These are phyloP conservation scores for Boletus vinaceobasis DNA, from an alignment of 768 basidiomycete genomes.

Conservation along the genomic window DNA sequence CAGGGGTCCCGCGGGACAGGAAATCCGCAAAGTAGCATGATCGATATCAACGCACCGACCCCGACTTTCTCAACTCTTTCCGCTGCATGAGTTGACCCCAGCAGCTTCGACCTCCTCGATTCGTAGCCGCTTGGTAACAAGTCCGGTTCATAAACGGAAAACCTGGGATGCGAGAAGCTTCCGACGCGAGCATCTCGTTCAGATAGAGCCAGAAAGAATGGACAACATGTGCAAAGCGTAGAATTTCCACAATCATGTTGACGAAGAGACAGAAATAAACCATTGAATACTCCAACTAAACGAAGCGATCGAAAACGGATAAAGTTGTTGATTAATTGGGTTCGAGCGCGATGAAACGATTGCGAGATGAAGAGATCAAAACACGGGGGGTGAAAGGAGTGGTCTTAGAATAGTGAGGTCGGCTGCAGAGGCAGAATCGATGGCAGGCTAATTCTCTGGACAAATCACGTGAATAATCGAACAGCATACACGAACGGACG, in stretches of 20 bases:
- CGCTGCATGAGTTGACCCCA: constrained; percentile 40
- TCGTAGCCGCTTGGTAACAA: constrained; percentile 43
- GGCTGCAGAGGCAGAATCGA: not conserved
- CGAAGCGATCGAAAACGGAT: constrained; percentile 13
- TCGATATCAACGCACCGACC: constrained; percentile 33
- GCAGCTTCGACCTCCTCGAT: constrained; percentile 45
- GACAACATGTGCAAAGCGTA: not conserved
- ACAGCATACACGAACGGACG: not conserved
- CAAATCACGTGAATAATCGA: not conserved
- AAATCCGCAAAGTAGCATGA: too few species aligned
- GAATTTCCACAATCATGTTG: not conserved
- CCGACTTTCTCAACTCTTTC: constrained; percentile 40
- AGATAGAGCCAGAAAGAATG: not conserved
- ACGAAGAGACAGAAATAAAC: constrained; percentile 25
- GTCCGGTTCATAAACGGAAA: constrained; percentile 45
- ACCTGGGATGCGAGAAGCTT: constrained; percentile 47
- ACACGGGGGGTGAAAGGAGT: constrained; percentile 33
- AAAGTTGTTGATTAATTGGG: constrained; percentile 30
- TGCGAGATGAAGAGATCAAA: constrained; percentile 61
- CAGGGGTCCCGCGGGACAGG: too few species aligned
- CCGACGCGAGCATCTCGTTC: not conserved
- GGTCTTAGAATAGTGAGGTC: constrained; percentile 2
- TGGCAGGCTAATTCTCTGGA: constrained; percentile 17
- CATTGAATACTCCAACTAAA: constrained; percentile 42
- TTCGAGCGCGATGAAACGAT: constrained; percentile 36